Percentiles rank a stretch among this genome's conserved stretches.
These are phyloP conservation scores for Grosmannia huntii DNA, from an alignment of 2,329 filamentous ascomycete genomes.

Conservation along the genomic window DNA sequence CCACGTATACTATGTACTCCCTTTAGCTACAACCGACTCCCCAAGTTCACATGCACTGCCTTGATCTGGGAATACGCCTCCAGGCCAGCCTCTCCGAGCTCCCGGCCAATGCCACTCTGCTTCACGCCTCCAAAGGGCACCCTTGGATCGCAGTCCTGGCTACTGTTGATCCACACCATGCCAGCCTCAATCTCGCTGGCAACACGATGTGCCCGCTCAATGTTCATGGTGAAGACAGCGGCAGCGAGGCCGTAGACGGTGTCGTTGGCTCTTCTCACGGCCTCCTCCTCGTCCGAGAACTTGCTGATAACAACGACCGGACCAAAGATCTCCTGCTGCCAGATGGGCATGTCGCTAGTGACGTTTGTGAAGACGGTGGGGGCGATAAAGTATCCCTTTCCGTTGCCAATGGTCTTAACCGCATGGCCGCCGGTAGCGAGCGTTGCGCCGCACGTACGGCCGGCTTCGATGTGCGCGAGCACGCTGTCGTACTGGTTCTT, in stretches of 20 bases:
- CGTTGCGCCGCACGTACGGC: constrained; percentile 13
- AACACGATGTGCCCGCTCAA: constrained; percentile 28
- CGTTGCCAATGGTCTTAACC: background rate
- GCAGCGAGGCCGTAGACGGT: constrained; percentile 42
- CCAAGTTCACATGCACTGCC: constrained; percentile 16
- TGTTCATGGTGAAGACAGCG: constrained; percentile 42
- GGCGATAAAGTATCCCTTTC: constrained; percentile 11
- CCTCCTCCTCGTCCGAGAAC: constrained; percentile 39
- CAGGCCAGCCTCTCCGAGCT: constrained; percentile 30
- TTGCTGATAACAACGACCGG: constrained; percentile 41
- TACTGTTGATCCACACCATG: constrained; percentile 30
- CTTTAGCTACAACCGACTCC: background rate
- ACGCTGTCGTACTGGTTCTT: constrained; percentile 50
- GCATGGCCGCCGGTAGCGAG: background rate
- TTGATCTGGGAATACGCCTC: constrained; percentile 29
- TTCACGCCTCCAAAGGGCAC: constrained; percentile 33
- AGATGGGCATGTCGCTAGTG: constrained; percentile 15
- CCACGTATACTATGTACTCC: background rate
- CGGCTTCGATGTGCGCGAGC: constrained; percentile 46
- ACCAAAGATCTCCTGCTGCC: constrained; percentile 44
- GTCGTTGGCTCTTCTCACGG: constrained; percentile 35
- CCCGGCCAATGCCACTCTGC: constrained; percentile 43
- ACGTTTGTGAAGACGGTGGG: constrained; percentile 13
- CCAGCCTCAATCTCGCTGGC: constrained; percentile 43
- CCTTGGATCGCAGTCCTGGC: constrained; percentile 8